Base-by-base conservation (phyloP, 31 red algal genomes). In the Endocladia muricata region DNA sequence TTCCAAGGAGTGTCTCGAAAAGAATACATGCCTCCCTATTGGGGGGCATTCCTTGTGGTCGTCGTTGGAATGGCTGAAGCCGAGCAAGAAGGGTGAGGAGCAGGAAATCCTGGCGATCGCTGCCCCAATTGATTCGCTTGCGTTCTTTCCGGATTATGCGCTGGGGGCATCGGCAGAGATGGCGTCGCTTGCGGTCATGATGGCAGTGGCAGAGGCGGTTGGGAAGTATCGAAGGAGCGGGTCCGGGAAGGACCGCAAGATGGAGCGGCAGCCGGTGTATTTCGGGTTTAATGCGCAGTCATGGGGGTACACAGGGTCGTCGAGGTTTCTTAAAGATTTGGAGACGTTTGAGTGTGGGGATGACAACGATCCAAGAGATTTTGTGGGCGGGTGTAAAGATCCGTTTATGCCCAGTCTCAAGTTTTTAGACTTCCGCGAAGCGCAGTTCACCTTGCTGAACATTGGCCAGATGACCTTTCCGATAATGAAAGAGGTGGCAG, bases 1-100 rank as follows among this genome's bases (percentile, higher is more conserved):
- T 51, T 90, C 86, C 2, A 42, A 63, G 22, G 64, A 60, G 11
- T 93, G 90, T 54, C 70, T 93, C 41, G 34, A 23, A 35, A 77
- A 86, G 13, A 68, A 57, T 31, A 93, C 90, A 7, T 93, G 90
- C 76, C 68, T 93, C 6, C 90, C 90, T 35, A 82, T 93, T 8
- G 90, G 90, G 11, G 82, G 82, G 8, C 81, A 93, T 38, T 86
- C 81, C 55, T 47, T 93, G 11, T 93, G 90, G 90, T 85, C 90
- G 15, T 31, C 90, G 2, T 73, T 86, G 1, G 82, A 57, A 1
- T 76, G 68, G 35, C 21, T 88, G 17, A 28, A 61, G 34, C 25
- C 37, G 4, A 15, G 4, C 39, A 32, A 28, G 28, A 47, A n/a
- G 5, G 26, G 25, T 17, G 31, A 2, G 3, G 23, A 42, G 1